phyloP scores from a whole-genome alignment of 768 basidiomycete genomes.

The Phanerodontia chrysosporium region DNA sequence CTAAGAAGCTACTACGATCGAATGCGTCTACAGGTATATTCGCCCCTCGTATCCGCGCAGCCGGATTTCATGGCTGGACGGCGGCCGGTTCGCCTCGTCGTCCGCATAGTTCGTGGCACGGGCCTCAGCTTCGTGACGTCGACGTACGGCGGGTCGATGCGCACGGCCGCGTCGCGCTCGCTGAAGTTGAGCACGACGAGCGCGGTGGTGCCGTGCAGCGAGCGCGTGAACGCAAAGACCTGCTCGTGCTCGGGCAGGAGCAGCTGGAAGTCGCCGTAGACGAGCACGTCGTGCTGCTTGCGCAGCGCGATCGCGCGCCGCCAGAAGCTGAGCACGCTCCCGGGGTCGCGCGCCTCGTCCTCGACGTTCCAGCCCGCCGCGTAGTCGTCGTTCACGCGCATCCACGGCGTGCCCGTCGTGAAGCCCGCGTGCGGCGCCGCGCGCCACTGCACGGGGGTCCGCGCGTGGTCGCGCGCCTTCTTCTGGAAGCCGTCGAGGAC shows the following conservation, averaged over 20 bases:
- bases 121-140: neutral
- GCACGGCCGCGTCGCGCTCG: slow-evolving; percentile 1
- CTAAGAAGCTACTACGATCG: too few species aligned
- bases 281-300: slow-evolving; percentile 49
- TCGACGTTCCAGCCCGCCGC: slow-evolving; percentile 49
- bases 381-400: slow-evolving; percentile 71
- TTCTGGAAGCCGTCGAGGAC: slow-evolving; percentile 50
- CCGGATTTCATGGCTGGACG: neutral
- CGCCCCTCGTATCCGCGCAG: neutral
- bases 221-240: slow-evolving; percentile 53
- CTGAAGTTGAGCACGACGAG: slow-evolving; percentile 49
- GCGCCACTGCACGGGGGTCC: slow-evolving; percentile 64
- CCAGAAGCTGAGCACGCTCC: slow-evolving; percentile 62
- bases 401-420: slow-evolving; percentile 64
- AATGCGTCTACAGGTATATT: neutral
- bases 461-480: slow-evolving; percentile 69
- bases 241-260: slow-evolving; percentile 41
- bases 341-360: slow-evolving; percentile 39
- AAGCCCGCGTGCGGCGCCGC: slow-evolving; percentile 54
- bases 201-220: slow-evolving; percentile 27
- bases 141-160: neutral
- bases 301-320: slow-evolving; percentile 49
- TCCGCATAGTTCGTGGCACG: neutral
- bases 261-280: slow-evolving; percentile 57
- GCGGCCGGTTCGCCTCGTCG: neutral